Percentiles rank a stretch among this genome's conserved stretches.
phyloP scores from a whole-genome alignment of 805 yeast genomes.

The Grigorovia yakushimaensis region DNA sequence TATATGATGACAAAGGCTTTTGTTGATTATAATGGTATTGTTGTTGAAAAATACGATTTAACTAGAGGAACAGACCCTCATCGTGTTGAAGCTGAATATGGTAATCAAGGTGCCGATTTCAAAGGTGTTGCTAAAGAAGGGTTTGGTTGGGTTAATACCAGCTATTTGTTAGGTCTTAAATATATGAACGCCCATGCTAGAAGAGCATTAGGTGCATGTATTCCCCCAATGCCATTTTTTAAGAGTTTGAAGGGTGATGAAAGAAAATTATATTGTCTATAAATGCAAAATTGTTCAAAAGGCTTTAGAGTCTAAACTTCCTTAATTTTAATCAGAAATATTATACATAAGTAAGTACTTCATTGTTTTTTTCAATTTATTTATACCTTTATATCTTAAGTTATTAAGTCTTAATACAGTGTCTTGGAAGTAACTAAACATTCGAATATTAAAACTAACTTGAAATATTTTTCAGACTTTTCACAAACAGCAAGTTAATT shows the following conservation, averaged over 20 bases:
- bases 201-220: slow-evolving; percentile 70
- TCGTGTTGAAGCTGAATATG: slow-evolving; percentile 89
- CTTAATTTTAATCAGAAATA: no score
- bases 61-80: slow-evolving; percentile 78
- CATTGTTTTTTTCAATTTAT: no score
- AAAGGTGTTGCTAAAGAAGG: slow-evolving; percentile 94
- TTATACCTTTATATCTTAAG: no score
- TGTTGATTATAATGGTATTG: slow-evolving; percentile 88
- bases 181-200: slow-evolving; percentile 55
- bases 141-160: slow-evolving; percentile 96
- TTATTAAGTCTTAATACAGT: no score
- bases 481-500: no score
- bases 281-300: background rate
- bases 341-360: no score
- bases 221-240: slow-evolving; percentile 61
- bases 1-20: slow-evolving; percentile 79
- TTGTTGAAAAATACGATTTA: slow-evolving; percentile 91
- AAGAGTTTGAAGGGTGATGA: slow-evolving; percentile 36
- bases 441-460: no score
- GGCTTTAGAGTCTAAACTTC: no score
- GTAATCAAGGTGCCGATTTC: slow-evolving; percentile 89
- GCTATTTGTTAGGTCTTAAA: slow-evolving; percentile 64
- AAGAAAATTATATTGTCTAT: slow-evolving; percentile 29
- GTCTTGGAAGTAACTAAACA: no score
- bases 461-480: no score